These are phyloP conservation scores for Microdochium paspali DNA, from an alignment of 2,329 filamentous ascomycete genomes.

Conservation along the genomic window DNA sequence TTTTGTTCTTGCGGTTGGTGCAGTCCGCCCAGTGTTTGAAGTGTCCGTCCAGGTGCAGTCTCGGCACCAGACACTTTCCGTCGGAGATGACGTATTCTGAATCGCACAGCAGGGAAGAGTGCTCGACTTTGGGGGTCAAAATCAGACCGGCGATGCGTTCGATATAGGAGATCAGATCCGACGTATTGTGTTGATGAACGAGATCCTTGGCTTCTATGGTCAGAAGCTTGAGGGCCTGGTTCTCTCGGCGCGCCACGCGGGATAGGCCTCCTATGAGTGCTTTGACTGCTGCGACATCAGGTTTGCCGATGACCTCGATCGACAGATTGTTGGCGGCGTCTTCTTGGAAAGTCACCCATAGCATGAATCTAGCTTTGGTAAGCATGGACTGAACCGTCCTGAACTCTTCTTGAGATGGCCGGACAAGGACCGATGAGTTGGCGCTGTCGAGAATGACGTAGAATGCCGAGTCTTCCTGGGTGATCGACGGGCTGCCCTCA, in stretches of 20 bases:
- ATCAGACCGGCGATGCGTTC: not conserved
- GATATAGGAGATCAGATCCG: not conserved
- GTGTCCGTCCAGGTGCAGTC: not conserved
- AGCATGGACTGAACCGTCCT: not conserved
- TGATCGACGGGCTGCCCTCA: not conserved
- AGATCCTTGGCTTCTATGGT: slow-evolving; percentile 23
- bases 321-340: not conserved
- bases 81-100: not conserved
- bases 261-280: not conserved
- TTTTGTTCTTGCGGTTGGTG: not conserved
- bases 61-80: not conserved
- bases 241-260: not conserved
- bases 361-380: not conserved
- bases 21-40: not conserved
- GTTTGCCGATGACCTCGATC: not conserved
- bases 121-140: not conserved
- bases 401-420: not conserved
- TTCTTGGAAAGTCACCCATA: not conserved
- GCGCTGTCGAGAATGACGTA: not conserved
- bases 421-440: not conserved
- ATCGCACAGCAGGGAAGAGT: not conserved
- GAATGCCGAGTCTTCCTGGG: not conserved
- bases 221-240: not conserved
- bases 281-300: not conserved
- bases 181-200: slow-evolving; percentile 12